A percentile compares a stretch with the other conserved stretches of the same genome.
These are phyloP conservation scores for Dioscorea cayenensis DNA, from an alignment of 116 monocot genomes.

Conservation along the genomic window DNA sequence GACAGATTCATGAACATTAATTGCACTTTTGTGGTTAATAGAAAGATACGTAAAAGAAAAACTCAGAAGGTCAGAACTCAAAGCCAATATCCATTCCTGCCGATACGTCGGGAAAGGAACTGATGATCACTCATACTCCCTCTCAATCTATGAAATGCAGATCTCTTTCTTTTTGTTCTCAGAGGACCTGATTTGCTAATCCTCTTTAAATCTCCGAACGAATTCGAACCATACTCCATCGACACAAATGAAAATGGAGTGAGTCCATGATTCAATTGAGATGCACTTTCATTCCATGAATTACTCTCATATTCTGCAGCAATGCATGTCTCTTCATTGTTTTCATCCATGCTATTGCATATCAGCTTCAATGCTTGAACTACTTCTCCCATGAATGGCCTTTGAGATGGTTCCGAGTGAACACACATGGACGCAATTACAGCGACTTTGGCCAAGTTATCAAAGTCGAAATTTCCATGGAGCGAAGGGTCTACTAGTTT, in stretches of 20 bases:
- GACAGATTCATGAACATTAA: too few species aligned
- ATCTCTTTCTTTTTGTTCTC: constrained; percentile 23
- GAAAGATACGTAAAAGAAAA: too few species aligned
- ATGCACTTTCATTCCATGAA: constrained; percentile 38
- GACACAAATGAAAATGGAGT: constrained; percentile 29
- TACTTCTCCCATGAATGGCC: constrained; percentile 22
- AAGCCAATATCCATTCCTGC: background rate
- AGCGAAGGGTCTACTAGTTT: constrained; percentile 12
- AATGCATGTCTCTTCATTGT: constrained; percentile 22
- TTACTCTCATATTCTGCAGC: constrained; percentile 32
- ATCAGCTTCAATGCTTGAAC: constrained; percentile 21
- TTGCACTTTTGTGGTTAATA: too few species aligned
- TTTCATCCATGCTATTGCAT: constrained; percentile 14
- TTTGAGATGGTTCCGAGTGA: constrained; percentile 4
- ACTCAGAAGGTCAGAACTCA: background rate
- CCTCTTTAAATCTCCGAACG: constrained; percentile 25
- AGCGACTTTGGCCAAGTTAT: constrained; percentile 15
- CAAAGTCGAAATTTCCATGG: constrained; percentile 5
- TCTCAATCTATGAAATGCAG: constrained; percentile 28
- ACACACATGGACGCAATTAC: constrained; percentile 19
- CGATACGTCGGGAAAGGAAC: constrained; percentile 12
- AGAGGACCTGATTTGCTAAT: constrained; percentile 43
- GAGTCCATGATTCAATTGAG: constrained; percentile 21
- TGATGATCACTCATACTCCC: constrained; percentile 65
- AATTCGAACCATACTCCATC: constrained; percentile 54